Base-by-base conservation (phyloP, 2,329 filamentous ascomycete genomes). In the Ustilaginoidea virens region DNA sequence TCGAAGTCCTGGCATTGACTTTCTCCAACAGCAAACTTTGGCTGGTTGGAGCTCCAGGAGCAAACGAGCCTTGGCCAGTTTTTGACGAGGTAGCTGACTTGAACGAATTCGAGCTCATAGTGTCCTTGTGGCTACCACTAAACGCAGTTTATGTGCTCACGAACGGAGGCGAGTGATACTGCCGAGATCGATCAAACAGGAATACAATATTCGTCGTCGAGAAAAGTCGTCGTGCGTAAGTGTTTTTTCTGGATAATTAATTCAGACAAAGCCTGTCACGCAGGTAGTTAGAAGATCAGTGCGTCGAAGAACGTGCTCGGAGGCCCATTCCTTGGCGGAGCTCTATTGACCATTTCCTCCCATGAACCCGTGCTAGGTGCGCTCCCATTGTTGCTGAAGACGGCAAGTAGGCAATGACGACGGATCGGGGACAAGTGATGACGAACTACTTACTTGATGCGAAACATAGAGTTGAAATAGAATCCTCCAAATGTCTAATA, bases 1-100 rank as follows among this genome's bases (percentile, higher is more conserved):
- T 94, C 6, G 83, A 85, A 30, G 80, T 79, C 42, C 86, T 73
- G 32, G 75, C 67, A 44, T 80, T 79, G 28, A 78, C 63, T 50
- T 85, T 90, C 28, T 87, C 81, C 19, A 82, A 63, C 27, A 81
- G 57, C 22, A 76, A 59, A 22, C 72, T 71, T 34, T 78, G 72
- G 42, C 63, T 77, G 41, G 55, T 71, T 14, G 69, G 60, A 30
- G 66, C 51, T 37, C 60, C 51, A 36, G 55, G 40, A 39, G 61
- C 43, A 45, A 59, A 53, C 36, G 49, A 49, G 33, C 55, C 53
- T 44, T 61, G 58, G 44, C 57, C 65, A 35, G 60, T 53, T 55
- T 70, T 76, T 17, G 60, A 51, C 36, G 56, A 48, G 40, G 61
- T 52, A 36, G 57, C 59, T 34, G 61, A 40, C 44, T 72, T 74